Evolutionary conservation across 306 rosid genomes (phyloP).

Genomic region (Prunus armeniaca): DNA sequence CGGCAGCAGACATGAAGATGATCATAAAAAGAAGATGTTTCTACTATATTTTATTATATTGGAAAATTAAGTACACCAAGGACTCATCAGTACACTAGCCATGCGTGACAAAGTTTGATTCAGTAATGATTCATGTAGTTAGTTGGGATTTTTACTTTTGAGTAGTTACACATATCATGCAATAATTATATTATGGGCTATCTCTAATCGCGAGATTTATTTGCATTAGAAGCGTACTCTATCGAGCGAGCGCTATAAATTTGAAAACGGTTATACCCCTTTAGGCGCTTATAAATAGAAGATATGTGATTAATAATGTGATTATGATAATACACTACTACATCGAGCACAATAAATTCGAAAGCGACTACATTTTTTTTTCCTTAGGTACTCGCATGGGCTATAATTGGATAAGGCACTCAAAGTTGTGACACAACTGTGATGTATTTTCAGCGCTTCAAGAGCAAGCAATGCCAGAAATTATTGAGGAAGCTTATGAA

Average conservation of each 20-base stretch:
- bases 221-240: not conserved
- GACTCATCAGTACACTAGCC: conserved; percentile 8
- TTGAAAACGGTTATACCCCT: accelerated
- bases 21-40: not conserved
- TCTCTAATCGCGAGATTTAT: too few relatives aligned
- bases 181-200: not conserved
- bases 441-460: conserved; percentile 9
- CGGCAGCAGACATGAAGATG: not conserved
- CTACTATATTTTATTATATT: not conserved
- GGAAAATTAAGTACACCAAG: conserved; percentile 2
- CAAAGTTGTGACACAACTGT: not conserved
- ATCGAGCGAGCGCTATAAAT: too few relatives aligned
- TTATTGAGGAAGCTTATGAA: conserved; percentile 16
- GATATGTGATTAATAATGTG: too few relatives aligned
- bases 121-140: not conserved
- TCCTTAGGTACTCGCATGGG: not conserved
- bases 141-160: not conserved
- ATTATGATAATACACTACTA: too few relatives aligned
- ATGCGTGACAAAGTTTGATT: conserved; percentile 4
- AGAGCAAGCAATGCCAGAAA: not conserved
- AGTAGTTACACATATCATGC: not conserved
- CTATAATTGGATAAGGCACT: not conserved
- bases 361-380: not conserved
- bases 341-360: too few relatives aligned
- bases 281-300: too few relatives aligned